A percentile compares a stretch with the other conserved stretches of the same genome.
phyloP scores from a whole-genome alignment of 257 asterid species.

The Solanum arcanum region DNA sequence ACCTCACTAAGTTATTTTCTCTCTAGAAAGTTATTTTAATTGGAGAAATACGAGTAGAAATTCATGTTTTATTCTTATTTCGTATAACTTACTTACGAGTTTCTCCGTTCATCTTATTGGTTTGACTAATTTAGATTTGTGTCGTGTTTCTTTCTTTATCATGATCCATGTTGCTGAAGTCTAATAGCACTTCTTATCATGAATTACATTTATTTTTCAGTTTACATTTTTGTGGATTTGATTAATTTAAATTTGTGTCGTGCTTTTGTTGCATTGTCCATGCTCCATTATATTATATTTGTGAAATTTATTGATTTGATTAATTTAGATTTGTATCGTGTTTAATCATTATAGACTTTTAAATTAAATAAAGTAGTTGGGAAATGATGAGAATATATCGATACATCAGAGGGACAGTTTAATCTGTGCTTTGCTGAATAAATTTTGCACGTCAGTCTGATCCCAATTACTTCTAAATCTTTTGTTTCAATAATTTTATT shows the following conservation, averaged over 20 bases:
- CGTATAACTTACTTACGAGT: neutral
- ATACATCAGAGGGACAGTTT: neutral
- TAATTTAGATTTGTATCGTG: neutral
- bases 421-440: neutral
- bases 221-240: too few species aligned
- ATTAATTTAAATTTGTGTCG: neutral
- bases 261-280: neutral
- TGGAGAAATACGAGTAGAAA: neutral
- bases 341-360: rapidly evolving
- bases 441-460: neutral
- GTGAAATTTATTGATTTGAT: neutral
- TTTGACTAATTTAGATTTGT: neutral
- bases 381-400: neutral
- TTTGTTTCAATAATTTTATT: neutral
- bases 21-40: neutral
- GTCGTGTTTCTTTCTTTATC: neutral
- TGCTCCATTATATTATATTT: neutral
- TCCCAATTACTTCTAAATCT: neutral
- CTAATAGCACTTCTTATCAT: neutral
- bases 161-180: neutral
- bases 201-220: neutral
- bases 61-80: neutral
- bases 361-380: neutral
- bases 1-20: neutral
- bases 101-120: neutral